phyloP scores from a whole-genome alignment of 495 filamentous ascomycete genomes.

The Neurospora discreta region DNA sequence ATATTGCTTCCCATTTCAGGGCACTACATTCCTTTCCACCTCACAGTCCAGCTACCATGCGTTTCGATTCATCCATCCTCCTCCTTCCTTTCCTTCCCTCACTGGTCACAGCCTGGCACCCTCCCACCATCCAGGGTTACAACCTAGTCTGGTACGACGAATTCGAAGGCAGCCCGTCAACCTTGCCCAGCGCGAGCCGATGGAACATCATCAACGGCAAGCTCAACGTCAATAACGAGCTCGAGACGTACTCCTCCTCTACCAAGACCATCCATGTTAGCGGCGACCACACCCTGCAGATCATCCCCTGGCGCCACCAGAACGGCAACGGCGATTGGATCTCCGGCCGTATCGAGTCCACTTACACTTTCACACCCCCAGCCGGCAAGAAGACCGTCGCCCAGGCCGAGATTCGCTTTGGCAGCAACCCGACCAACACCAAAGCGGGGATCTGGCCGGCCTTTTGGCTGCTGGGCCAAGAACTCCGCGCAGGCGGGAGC shows the following conservation, averaged over 20 bases:
- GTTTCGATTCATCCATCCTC: constrained; percentile 3
- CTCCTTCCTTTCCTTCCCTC: constrained; percentile 6
- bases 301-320: constrained; percentile 30
- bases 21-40: not conserved
- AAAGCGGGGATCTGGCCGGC: constrained; percentile 45
- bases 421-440: constrained; percentile 19
- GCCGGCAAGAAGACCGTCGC: constrained; percentile 28
- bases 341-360: constrained; percentile 38
- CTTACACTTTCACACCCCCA: constrained; percentile 30
- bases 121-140: constrained; percentile 25
- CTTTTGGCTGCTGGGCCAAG: constrained; percentile 41
- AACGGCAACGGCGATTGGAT: constrained; percentile 28
- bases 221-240: constrained; percentile 32
- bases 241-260: constrained; percentile 29
- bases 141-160: constrained; percentile 27
- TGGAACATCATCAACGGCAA: constrained; percentile 33
- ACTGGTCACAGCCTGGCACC: constrained; percentile 17
- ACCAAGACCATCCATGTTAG: constrained; percentile 29
- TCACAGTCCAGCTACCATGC: constrained; percentile 6
- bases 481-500: constrained; percentile 23
- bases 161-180: constrained; percentile 22
- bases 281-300: constrained; percentile 32
- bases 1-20: not conserved
- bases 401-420: constrained; percentile 34
- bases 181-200: constrained; percentile 20